Evolutionary conservation across 192 early-diverging fungal species (phyloP), one percentile per base, ranked within the genome.

Genomic region (Dimargaris verticillata): DNA sequence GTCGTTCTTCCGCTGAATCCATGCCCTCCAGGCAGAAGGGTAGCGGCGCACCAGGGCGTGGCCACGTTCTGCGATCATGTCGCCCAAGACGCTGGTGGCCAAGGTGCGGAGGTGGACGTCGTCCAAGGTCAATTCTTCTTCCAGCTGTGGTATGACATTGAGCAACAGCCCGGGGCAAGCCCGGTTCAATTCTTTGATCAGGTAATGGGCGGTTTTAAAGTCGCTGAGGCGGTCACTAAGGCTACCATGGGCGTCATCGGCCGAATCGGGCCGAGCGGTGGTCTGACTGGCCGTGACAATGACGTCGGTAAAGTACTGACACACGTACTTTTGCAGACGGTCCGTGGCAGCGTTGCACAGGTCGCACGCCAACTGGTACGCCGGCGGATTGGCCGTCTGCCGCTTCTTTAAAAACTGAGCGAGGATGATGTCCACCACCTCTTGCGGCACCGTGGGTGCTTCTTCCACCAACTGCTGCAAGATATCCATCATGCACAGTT

Each of bases 101-200:
- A 92, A 54, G 15, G 78, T 65, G 10, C 95, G 81, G 29, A 96
- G 76, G 22, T 85, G 77, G 5, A 81, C 72, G 58, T 93, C 79
- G 26, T 93, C 87, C 10, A 83, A 65, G 64, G 80, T 79, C 61
- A 94, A 66, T 69, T 98, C 93, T 50, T 94, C 92, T 62, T 96
- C 92, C 22, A 98, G 75, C 66, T 88, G 86, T 24, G 95, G 95
- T 38, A 98, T 83, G 0, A 98, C 93, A 52, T 86, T 92, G 41
- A 91, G 71, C 48, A 98, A 69, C 26, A 95, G 74, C 24, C 75
- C 79, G 0, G 91, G 90, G 2, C 84, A 78, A 7, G 77, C 67
- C 46, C 74, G 69, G 73, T 91, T 83, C 46, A 98, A 78, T 57
- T 93, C 84, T 44, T 89, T 69, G 46, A 96, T 88, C 41, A 93